phyloP scores from a whole-genome alignment of 1,284 basidiomycete genomes.

The Microbotryum lychnidis-dioicae region DNA sequence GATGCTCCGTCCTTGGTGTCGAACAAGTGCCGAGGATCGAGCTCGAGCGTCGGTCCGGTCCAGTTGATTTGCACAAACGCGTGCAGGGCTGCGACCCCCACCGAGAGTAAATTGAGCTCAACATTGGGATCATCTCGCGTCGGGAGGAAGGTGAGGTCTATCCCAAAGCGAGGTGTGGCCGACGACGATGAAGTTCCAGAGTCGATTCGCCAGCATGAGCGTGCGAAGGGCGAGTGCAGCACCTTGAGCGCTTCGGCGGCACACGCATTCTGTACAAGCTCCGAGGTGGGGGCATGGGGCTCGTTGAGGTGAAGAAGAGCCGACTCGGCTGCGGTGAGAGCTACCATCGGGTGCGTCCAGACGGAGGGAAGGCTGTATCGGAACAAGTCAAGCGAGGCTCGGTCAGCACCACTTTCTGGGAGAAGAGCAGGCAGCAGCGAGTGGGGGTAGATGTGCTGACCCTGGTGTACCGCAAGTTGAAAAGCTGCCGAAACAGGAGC shows the following conservation, averaged over 20 bases:
- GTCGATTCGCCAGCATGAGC: conserved; percentile 1
- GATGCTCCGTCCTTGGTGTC: conserved; percentile 47
- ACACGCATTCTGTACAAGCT: conserved; percentile 10
- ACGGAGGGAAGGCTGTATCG: too few relatives aligned
- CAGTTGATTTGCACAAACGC: conserved; percentile 91
- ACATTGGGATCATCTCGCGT: not conserved
- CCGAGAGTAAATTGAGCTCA: conserved; percentile 49
- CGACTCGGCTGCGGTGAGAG: conserved; percentile 7
- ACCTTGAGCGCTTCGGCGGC: conserved; percentile 5
- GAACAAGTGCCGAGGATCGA: conserved; percentile 44
- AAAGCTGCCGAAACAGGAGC: too few relatives aligned
- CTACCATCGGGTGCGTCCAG: not conserved
- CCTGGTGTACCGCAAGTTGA: too few relatives aligned
- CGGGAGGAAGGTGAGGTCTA: not conserved
- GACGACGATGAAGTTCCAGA: not conserved
- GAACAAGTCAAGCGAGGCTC: too few relatives aligned
- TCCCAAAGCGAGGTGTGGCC: conserved; percentile 5
- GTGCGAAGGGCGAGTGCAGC: conserved; percentile 10
- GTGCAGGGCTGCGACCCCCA: conserved; percentile 74
- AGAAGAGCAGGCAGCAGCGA: too few relatives aligned
- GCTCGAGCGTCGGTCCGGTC: conserved; percentile 81
- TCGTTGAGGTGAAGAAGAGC: conserved; percentile 15
- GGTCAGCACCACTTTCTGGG: too few relatives aligned
- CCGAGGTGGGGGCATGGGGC: not conserved
- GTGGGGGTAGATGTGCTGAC: too few relatives aligned